Percentiles rank a stretch among this genome's conserved stretches.
phyloP scores from a whole-genome alignment of 495 filamentous ascomycete species.

The Haplographium delicatum region DNA sequence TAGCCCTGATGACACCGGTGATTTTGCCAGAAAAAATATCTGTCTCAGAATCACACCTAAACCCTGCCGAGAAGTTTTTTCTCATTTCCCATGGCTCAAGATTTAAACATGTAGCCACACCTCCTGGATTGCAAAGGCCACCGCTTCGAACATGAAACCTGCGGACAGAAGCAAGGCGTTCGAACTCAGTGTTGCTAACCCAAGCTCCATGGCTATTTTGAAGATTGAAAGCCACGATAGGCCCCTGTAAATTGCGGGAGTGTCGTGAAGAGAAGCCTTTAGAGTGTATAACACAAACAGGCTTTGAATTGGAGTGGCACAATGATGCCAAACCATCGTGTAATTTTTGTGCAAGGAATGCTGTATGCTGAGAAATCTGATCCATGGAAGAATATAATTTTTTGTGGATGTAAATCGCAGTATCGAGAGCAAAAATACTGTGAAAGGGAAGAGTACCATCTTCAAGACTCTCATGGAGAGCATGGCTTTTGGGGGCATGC shows the following conservation, averaged over 20 bases:
- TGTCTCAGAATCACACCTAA: slow-evolving; percentile 72
- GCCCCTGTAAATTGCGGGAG: slow-evolving; percentile 52
- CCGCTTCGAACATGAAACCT: slow-evolving; percentile 80
- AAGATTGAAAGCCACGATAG: slow-evolving; percentile 81
- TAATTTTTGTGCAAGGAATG: slow-evolving; percentile 55
- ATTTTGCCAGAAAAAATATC: slow-evolving; percentile 80
- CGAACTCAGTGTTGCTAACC: slow-evolving; percentile 77
- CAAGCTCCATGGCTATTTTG: slow-evolving; percentile 59
- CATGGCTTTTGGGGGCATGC: slow-evolving; percentile 66
- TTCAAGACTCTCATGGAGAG: slow-evolving; percentile 77
- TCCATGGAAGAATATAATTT: slow-evolving; percentile 66
- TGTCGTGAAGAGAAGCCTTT: slow-evolving; percentile 15
- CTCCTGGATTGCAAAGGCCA: slow-evolving; percentile 87
- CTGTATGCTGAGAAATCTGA: slow-evolving; percentile 68
- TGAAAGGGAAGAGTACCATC: slow-evolving; percentile 90
- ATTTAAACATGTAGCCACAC: slow-evolving; percentile 62
- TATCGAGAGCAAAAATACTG: slow-evolving; percentile 73
- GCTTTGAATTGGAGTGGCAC: slow-evolving; percentile 60
- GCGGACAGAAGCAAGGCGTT: slow-evolving; percentile 73
- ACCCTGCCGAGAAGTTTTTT: slow-evolving; percentile 72
- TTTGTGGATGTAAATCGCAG: slow-evolving; percentile 64
- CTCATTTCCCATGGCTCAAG: slow-evolving; percentile 75
- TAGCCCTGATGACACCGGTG: slow-evolving; percentile 79
- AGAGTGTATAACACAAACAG: slow-evolving; percentile 65
- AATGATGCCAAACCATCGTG: slow-evolving; percentile 53